A percentile compares a stretch with the other conserved stretches of the same genome.
phyloP scores from a whole-genome alignment of 2,329 filamentous ascomycete genomes.

The Echinosphaeria canescens region DNA sequence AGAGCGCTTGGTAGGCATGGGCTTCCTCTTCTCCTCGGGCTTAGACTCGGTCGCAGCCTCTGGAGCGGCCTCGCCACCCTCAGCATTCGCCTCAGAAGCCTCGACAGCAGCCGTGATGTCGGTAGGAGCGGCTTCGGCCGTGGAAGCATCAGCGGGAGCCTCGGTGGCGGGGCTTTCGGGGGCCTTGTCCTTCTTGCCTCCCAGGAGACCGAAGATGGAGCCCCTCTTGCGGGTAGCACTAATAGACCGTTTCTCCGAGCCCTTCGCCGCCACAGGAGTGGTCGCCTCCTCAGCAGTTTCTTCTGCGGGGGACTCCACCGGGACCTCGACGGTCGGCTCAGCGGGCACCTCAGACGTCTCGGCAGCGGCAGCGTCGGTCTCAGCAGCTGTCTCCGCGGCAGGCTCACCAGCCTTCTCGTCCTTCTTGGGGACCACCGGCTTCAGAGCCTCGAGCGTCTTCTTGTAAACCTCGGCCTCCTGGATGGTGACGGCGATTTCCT shows the following conservation, averaged over 20 bases:
- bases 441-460: conserved; percentile 51
- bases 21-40: conserved; percentile 23
- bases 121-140: conserved; percentile 13
- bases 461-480: conserved; percentile 76
- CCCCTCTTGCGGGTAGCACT: conserved; percentile 39
- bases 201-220: conserved; percentile 37
- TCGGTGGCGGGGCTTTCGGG: conserved; percentile 15
- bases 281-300: conserved; percentile 12
- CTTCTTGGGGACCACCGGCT: conserved; percentile 21
- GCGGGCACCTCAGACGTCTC: conserved; percentile 10
- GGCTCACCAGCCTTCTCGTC: conserved; percentile 21
- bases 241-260: conserved; percentile 8
- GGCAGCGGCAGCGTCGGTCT: conserved; percentile 13
- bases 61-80: conserved; percentile 12
- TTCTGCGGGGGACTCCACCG: conserved; percentile 14
- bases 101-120: conserved; percentile 10
- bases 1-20: conserved; percentile 27
- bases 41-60: conserved; percentile 24
- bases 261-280: conserved; percentile 11
- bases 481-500: conserved; percentile 54
- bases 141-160: conserved; percentile 10
- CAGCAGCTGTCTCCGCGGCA: conserved; percentile 14
- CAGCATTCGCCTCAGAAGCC: conserved; percentile 5
- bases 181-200: conserved; percentile 21
- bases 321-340: conserved; percentile 12